Evolutionary conservation across 164 flowering plant genomes (phyloP).

Genomic region (Berberis vulgaris): DNA sequence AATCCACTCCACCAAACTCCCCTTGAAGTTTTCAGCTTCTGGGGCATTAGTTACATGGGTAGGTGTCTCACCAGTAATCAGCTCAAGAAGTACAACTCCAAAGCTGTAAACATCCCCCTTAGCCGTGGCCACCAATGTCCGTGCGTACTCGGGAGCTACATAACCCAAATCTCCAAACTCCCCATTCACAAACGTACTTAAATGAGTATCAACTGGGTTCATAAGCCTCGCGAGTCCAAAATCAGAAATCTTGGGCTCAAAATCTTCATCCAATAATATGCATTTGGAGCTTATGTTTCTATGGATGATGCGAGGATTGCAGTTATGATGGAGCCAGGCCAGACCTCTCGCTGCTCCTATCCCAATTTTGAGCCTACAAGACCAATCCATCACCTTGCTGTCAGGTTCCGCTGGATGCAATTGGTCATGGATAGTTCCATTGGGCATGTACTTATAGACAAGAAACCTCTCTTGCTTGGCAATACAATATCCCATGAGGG

Average conservation of each 20-base stretch:
- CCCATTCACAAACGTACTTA: conserved; percentile 7
- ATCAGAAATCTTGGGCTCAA: conserved; percentile 14
- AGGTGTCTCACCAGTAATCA: conserved; percentile 9
- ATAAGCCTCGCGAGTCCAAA: conserved; percentile 10
- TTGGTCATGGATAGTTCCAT: conserved; percentile 14
- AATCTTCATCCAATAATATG: conserved; percentile 12
- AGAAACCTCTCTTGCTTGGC: conserved; percentile 11
- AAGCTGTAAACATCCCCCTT: conserved; percentile 19
- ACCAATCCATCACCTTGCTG: conserved; percentile 10
- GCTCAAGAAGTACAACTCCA: conserved; percentile 16
- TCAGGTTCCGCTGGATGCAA: conserved; percentile 4
- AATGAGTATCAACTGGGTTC: conserved; percentile 4
- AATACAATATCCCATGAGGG: conserved; percentile 15
- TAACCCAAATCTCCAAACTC: conserved; percentile 5
- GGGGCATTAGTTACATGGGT: conserved; percentile 5
- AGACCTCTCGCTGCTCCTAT: conserved; percentile 17
- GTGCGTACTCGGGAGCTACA: conserved; percentile 5
- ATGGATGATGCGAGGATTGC: conserved; percentile 11
- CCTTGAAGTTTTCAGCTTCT: conserved; percentile 6
- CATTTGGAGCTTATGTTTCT: conserved; percentile 15
- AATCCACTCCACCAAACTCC: conserved; percentile 13
- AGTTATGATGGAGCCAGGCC: conserved; percentile 18
- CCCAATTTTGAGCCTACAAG: conserved; percentile 11
- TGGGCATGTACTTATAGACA: conserved; percentile 12
- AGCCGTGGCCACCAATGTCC: conserved; percentile 1